A percentile compares a stretch with the other conserved stretches of the same genome.
Evolutionary conservation across 2,329 filamentous ascomycete species (phyloP).

Genomic region (Pseudopithomyces chartarum): DNA sequence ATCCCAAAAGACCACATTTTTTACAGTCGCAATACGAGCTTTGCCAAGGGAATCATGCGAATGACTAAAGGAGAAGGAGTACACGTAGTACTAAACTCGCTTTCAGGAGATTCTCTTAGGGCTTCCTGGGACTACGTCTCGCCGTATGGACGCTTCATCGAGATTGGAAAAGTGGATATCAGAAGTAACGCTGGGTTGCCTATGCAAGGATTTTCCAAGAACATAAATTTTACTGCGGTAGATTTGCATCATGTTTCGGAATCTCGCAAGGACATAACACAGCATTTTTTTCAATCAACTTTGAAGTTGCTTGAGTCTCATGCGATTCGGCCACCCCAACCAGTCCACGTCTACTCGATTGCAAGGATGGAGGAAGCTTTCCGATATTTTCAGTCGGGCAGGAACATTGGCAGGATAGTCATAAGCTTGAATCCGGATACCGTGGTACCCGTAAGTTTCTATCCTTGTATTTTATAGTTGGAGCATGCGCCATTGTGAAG

Average conservation of each 20-base stretch:
- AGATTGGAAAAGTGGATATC: conserved; percentile 20
- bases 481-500: no score
- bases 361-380: conserved; percentile 6
- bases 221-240: background rate
- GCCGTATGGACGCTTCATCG: conserved; percentile 35
- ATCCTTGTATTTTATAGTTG: no score
- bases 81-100: conserved; percentile 40
- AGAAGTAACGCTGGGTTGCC: background rate
- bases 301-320: background rate
- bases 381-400: conserved; percentile 14
- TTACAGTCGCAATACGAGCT: conserved; percentile 14
- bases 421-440: no score
- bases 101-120: conserved; percentile 28
- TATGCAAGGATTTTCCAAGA: background rate
- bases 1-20: conserved; percentile 41
- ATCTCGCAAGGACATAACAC: background rate
- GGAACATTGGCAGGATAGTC: background rate
- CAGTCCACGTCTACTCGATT: background rate
- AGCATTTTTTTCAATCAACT: background rate
- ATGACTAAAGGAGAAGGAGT: conserved; percentile 33
- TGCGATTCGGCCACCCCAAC: background rate
- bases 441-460: no score
- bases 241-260: background rate
- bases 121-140: conserved; percentile 32
- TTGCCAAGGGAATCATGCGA: conserved; percentile 12